Evolutionary conservation across 805 yeast species (phyloP).

Genomic region (Pichia scutulata): DNA sequence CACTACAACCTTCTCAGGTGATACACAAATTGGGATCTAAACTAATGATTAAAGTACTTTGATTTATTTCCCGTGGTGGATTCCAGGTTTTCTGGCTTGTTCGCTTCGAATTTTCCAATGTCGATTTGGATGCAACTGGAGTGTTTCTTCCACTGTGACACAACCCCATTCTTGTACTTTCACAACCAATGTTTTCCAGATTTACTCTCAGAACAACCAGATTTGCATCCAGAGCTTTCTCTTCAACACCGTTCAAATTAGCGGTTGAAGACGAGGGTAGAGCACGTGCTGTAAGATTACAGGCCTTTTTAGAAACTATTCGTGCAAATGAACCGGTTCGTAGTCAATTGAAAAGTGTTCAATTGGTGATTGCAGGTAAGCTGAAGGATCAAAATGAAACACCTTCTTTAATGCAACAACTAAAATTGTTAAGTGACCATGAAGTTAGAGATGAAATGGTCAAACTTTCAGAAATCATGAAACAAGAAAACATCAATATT

Average conservation of each 20-base stretch:
- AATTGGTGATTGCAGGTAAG: conserved; percentile 6
- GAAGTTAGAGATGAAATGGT: conserved; percentile 21
- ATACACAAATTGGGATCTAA: no score
- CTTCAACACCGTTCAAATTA: neutral
- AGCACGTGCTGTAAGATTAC: conserved; percentile 5
- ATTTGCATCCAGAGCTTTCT: neutral
- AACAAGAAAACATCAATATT: conserved; percentile 19
- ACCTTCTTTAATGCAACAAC: conserved; percentile 20
- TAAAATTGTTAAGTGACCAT: conserved; percentile 22
- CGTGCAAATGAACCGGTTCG: conserved; percentile 1
- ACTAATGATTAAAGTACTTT: no score
- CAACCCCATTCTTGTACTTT: neutral
- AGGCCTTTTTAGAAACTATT: conserved; percentile 2
- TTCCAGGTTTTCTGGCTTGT: no score
- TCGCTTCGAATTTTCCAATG: no score
- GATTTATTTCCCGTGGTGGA: no score
- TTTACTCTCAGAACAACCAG: neutral
- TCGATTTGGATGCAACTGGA: no score
- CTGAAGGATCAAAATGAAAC: conserved; percentile 6
- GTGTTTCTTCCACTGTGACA: no score
- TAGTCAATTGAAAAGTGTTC: conserved; percentile 5
- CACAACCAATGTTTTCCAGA: neutral
- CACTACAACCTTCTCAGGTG: no score
- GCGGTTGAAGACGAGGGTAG: conserved; percentile 4
- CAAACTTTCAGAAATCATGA: conserved; percentile 18